Base-by-base conservation (phyloP, 2,329 filamentous ascomycete species). In the Raffaelea deltoideospora region DNA sequence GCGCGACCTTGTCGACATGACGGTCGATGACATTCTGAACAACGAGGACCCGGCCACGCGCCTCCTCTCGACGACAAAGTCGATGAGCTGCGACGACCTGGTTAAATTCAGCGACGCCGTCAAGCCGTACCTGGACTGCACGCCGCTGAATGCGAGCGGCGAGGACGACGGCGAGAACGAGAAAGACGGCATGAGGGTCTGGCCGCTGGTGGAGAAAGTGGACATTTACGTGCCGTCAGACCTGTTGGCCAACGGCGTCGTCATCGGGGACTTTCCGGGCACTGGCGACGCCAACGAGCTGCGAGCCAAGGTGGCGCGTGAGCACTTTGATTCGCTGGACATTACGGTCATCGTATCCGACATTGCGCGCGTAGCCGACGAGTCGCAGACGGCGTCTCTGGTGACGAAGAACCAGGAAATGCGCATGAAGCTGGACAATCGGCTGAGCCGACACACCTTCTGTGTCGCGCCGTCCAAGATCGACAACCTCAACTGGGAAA, bases 211-310 rank as follows among this genome's bases (percentile, higher is more conserved):
- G 1, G 41, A 52, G 0, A 33, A 48, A 1, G 58, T 61, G 3
- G 47, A 51, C 2, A 53, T 72, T 2, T 69, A 58, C 35, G 53
- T 58, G 10, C 65, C 60, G 35, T 54, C 64, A 0, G 46, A 57
- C 1, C 58, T 67, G 1, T 48, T 73, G 1, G 57, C 56, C 1
- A 60, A 63, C 4, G 67, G 67, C 0, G 57, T 67, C 2, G 59
- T 63, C 0, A 52, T 72, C 4, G 66, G 71, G 1, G 67, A 73
- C 41, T 53, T 73, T 0, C 69, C 69, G 0, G 69, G 69, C 8
- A 55, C 67, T 0, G 61, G 63, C 0, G 69, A 74, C 15, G 39
- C 41, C 0, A 41, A 45, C 0, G 38, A 41, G 2, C 52, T 51
- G 17, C 51, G 56, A 3, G 46, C 47, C 0, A 33, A 40, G 0